Percentiles rank a stretch among this genome's conserved stretches.
These are phyloP conservation scores for Micractinium conductrix DNA, from an alignment of 139 green algal genomes.

Conservation along the genomic window DNA sequence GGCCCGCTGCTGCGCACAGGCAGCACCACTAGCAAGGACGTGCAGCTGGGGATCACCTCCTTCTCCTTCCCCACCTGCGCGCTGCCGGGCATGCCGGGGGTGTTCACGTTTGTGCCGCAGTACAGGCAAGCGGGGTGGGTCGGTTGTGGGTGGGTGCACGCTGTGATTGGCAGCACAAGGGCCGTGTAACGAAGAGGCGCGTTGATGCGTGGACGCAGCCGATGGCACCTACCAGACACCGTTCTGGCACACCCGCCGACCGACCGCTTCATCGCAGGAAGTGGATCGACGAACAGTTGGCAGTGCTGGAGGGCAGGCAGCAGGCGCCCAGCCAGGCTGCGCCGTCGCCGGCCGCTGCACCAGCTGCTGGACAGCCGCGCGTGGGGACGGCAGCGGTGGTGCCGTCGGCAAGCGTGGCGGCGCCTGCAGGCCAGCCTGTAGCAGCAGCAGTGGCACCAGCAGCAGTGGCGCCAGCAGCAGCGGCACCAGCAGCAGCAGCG, in stretches of 20 bases:
- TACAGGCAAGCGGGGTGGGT: not conserved
- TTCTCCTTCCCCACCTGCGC: slow-evolving; percentile 31
- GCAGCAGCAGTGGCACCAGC: not conserved
- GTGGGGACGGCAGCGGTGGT: not conserved
- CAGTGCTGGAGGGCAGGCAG: not conserved
- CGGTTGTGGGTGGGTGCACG: too few species aligned
- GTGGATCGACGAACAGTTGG: slow-evolving; percentile 18
- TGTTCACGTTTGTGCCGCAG: slow-evolving; percentile 23
- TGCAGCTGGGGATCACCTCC: slow-evolving; percentile 22
- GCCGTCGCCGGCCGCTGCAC: not conserved
- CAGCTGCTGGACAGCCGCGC: not conserved
- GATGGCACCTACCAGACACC: too few species aligned
- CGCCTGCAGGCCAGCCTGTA: not conserved
- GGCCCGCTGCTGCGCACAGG: slow-evolving; percentile 23
- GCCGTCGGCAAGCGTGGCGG: not conserved
- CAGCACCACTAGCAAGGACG: not conserved
- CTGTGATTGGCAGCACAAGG: too few species aligned
- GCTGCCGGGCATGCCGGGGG: slow-evolving; percentile 26
- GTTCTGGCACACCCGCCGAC: too few species aligned
- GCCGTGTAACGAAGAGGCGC: too few species aligned
- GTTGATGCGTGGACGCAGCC: too few species aligned
- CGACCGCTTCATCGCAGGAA: too few species aligned
- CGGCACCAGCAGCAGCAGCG: not conserved
- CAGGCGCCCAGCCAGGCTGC: not conserved
- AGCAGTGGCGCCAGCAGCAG: not conserved